Base-by-base conservation (phyloP, 345 rosid species). In the Eucalyptus virginea region DNA sequence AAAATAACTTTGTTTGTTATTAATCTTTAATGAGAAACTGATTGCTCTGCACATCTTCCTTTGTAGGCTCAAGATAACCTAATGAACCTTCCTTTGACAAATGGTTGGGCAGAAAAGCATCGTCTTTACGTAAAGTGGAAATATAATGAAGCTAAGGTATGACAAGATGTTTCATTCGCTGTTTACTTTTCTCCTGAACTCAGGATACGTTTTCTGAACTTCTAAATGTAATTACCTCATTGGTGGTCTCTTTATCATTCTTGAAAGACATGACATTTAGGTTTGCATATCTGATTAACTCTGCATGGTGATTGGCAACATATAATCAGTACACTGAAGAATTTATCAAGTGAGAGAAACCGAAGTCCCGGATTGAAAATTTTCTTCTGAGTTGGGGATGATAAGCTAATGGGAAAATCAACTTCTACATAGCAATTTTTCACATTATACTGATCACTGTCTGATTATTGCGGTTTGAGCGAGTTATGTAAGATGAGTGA, bases 31-130 rank as follows among this genome's bases (percentile, higher is more conserved):
- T 5, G 47, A 44, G 65, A 51, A 86, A 50, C 52, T 51, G 88
- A 77, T 77, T 9, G 62, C 11, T n/a, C 54, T 86, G 12, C 52
- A 32, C 4, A 9, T 67, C 86, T 67, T 93, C 83, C 87, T 90
- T 93, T 89, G 91, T 94, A 98, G 99, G 99, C 99, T 90, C 98
- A 96, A 91, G 99, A 98, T 93, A 96, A 96, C 92, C 89, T 96
- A 23, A 95, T 94, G 97, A 97, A 95, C 93, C 98, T 96, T 94
- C 98, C 95, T 30, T 90, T 98, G 89, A 91, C 96, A 88, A 96
- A 95, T 93, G 99, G 97, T n/a, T 98, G 99, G 99, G 99, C 99
- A 60, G 98, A 94, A 91, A 98, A 98, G 92, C 99, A 98, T 92
- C 93, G 89, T 40, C 95, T 94, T 88, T 98, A 94, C 60, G 94